These are phyloP conservation scores for Trametes villosa DNA, from an alignment of 768 basidiomycete genomes.

Conservation along the genomic window DNA sequence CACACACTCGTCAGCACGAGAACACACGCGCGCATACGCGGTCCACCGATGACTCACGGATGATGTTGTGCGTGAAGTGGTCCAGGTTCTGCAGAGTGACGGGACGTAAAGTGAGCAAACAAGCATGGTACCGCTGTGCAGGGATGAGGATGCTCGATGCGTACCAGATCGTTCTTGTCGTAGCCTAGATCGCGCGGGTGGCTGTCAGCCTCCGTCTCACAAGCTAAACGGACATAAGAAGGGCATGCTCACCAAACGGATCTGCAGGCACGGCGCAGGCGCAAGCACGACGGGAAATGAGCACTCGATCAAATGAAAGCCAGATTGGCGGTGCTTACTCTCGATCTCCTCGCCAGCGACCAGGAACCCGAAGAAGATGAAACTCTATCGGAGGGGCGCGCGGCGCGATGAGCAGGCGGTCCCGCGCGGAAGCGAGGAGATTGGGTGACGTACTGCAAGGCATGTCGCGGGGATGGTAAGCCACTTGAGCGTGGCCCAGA, in stretches of 20 bases:
- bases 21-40: not conserved
- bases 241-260: conserved; percentile 46
- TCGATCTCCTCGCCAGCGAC: conserved; percentile 79
- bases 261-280: conserved; percentile 34
- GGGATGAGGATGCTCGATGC: conserved; percentile 22
- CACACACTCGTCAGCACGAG: not conserved
- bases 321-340: conserved; percentile 46
- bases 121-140: not conserved
- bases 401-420: not conserved
- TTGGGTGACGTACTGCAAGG: conserved; percentile 44
- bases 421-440: not conserved
- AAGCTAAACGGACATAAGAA: conserved; percentile 5
- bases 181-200: conserved; percentile 44
- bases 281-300: conserved; percentile 4
- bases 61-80: conserved; percentile 72
- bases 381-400: conserved; percentile 47
- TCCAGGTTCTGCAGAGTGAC: conserved; percentile 60
- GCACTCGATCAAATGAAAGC: conserved; percentile 11
- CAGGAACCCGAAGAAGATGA: conserved; percentile 76
- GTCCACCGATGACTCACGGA: conserved; percentile 48
- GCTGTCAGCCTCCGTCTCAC: conserved; percentile 5
- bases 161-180: conserved; percentile 73
- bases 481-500: conserved; percentile 58
- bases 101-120: not conserved
- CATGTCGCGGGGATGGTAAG: conserved; percentile 67